Evolutionary conservation across 208 protist genomes (phyloP), one percentile per base, ranked within the genome.

Genomic region (Naegleria lovaniensis): DNA sequence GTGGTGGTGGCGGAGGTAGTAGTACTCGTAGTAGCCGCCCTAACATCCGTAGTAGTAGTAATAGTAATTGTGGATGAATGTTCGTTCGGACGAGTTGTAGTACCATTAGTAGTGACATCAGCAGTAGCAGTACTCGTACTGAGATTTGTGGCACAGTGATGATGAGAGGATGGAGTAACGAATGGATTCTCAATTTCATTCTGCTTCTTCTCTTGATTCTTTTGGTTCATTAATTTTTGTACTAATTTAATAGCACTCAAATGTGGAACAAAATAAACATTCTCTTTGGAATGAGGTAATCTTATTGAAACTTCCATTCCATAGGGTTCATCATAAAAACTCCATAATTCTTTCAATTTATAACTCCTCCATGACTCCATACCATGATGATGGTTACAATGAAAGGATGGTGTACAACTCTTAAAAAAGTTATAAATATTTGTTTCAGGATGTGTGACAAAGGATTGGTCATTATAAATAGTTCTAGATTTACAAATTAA

Each of bases 211-310:
- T 87, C n/a, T 19, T 87, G 9, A 52, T 48, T 48, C 43, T 48
- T 48, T n/a, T n/a, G n/a, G n/a, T n/a, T n/a, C 43, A 9, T 48
- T 48, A 7, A 48, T 48, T 48, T 48, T 48, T 48, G 43, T 7
- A 88, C 11, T 88, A 88, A 88, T 88, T 88, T 29, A 58, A 88
- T 48, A n/a, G 85, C 85, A 39, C 41, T 58, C 33, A 88, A 88
- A 88, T 88, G 85, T 36, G 85, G 85, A 39, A 88, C 85, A 88
- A 88, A 88, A 58, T 88, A 88, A n/a, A 88, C 85, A 79, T 33
- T 79, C 29, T 79, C 67, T 36, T 13, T 79, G 25, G 67, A 79
- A 39, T 88, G 39, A 38, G 22, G 41, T 39, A 88, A 58, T 33
- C 6, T 0, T 15, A 88, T 39, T 6, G 85, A 43, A 39, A 88